Conservation (phyloP, 768 basidiomycete species). For the Rhodotorula babjevae region DNA sequence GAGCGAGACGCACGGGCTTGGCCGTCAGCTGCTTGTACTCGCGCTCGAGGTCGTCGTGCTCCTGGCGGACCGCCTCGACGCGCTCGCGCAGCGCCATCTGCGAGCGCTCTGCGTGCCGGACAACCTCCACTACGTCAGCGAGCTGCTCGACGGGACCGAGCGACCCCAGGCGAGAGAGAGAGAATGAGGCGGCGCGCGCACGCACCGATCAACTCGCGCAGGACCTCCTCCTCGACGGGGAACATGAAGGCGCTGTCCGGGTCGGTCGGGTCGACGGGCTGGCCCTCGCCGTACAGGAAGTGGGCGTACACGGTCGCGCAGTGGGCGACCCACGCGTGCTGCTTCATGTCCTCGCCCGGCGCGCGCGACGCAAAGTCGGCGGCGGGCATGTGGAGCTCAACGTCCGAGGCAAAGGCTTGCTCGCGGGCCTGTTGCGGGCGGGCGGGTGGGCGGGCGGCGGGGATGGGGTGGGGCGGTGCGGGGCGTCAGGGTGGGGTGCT, state of each 20-base stretch:
- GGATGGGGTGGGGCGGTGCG: background rate
- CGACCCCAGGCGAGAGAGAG: background rate
- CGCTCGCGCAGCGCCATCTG: conserved; percentile 8
- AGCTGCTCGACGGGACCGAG: too few relatives aligned
- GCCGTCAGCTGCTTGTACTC: conserved; percentile 5
- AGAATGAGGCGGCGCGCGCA: background rate
- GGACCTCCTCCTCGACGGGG: conserved; percentile 44
- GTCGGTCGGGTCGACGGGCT: conserved; percentile 48
- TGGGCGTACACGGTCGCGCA: conserved; percentile 54
- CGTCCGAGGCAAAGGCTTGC: conserved; percentile 31
- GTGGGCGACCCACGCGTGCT: conserved; percentile 41
- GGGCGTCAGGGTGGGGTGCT: background rate
- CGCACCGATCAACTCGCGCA: conserved; percentile 23
- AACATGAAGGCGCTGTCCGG: background rate
- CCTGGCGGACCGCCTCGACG: conserved; percentile 33
- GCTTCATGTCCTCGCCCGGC: conserved; percentile 29
- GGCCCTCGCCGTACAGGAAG: conserved; percentile 61
- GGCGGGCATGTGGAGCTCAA: conserved; percentile 58
- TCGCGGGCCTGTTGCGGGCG: conserved; percentile 36
- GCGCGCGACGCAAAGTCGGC: conserved; percentile 45
- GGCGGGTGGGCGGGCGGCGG: too few relatives aligned
- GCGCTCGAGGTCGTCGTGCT: conserved; percentile 12
- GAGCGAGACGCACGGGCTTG: background rate
- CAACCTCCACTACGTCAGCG: too few relatives aligned
- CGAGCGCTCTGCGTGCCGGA: too few relatives aligned